Conservation (phyloP, 768 basidiomycete species). For the Panaeolus papilionaceus region DNA sequence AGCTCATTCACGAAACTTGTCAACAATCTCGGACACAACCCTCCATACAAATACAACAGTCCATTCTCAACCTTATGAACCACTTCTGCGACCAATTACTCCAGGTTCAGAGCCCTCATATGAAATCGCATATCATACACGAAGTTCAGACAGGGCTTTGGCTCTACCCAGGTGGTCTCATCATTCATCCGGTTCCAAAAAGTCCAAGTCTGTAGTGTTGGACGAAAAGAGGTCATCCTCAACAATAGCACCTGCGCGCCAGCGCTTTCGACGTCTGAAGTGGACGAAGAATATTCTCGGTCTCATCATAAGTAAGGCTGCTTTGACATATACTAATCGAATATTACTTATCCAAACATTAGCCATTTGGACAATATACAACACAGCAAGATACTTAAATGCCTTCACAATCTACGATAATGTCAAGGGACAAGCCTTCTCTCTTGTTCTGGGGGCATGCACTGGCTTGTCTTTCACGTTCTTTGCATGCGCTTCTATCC, state of each 20-base stretch:
- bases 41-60: slow-evolving; percentile 45
- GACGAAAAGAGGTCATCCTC: slow-evolving; percentile 35
- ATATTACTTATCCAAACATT: not conserved
- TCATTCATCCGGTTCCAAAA: slow-evolving; percentile 24
- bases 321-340: not conserved
- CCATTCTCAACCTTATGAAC: slow-evolving; percentile 50
- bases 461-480: slow-evolving; percentile 51
- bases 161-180: slow-evolving; percentile 36
- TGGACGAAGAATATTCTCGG: slow-evolving; percentile 42
- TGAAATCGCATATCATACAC: slow-evolving; percentile 44
- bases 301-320: slow-evolving; percentile 43
- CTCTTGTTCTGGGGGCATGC: slow-evolving; percentile 58
- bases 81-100: slow-evolving; percentile 44
- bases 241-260: slow-evolving; percentile 29
- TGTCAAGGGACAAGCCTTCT: slow-evolving; percentile 45
- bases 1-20: slow-evolving; percentile 49
- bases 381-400: slow-evolving; percentile 66
- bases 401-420: slow-evolving; percentile 57
- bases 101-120: slow-evolving; percentile 41
- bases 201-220: slow-evolving; percentile 14
- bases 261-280: slow-evolving; percentile 35
- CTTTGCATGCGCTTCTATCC: slow-evolving; percentile 44
- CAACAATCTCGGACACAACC: slow-evolving; percentile 45
- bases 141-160: slow-evolving; percentile 34
- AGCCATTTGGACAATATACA: slow-evolving; percentile 71